phyloP scores from a whole-genome alignment of 805 yeast species.

The Candida ortonii region DNA sequence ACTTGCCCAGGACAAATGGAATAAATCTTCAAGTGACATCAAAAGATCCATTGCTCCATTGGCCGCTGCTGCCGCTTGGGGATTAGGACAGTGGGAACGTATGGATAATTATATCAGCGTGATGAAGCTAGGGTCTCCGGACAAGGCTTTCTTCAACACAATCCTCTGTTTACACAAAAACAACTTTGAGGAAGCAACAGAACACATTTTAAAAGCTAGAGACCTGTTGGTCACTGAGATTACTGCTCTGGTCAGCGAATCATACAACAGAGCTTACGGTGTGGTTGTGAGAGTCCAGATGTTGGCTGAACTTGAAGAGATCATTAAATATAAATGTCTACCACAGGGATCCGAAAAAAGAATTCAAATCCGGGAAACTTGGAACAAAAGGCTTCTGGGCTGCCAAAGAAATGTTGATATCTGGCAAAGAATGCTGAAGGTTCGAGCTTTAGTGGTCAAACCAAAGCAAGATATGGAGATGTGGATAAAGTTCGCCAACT shows the following conservation, averaged over 20 bases:
- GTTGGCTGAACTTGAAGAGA: conserved; percentile 95
- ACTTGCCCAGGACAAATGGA: conserved; percentile 86
- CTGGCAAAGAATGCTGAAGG: conserved; percentile 96
- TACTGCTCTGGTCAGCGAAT: conserved; percentile 91
- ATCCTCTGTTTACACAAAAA: conserved; percentile 81
- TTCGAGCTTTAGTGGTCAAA: conserved; percentile 85
- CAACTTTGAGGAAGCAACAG: conserved; percentile 76
- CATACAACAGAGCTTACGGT: conserved; percentile 94
- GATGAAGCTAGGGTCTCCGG: conserved; percentile 91
- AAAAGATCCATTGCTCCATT: conserved; percentile 88
- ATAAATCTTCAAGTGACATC: conserved; percentile 63
- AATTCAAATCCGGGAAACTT: conserved; percentile 77
- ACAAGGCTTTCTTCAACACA: conserved; percentile 91
- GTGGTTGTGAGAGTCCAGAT: conserved; percentile 96
- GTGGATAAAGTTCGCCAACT: conserved; percentile 97
- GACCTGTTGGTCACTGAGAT: conserved; percentile 89
- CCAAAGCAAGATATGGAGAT: conserved; percentile 97
- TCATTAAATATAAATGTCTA: conserved; percentile 79
- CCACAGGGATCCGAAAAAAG: conserved; percentile 83
- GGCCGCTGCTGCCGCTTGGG: conserved; percentile 99
- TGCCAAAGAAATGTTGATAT: conserved; percentile 97
- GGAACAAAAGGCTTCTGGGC: conserved; percentile 90
- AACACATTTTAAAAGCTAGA: conserved; percentile 79
- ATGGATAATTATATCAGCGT: conserved; percentile 89
- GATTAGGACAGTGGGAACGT: conserved; percentile 92